Evolutionary conservation across 2,329 filamentous ascomycete genomes (phyloP), one percentile per base, ranked within the genome.

Genomic region (Apiospora saccharicola): DNA sequence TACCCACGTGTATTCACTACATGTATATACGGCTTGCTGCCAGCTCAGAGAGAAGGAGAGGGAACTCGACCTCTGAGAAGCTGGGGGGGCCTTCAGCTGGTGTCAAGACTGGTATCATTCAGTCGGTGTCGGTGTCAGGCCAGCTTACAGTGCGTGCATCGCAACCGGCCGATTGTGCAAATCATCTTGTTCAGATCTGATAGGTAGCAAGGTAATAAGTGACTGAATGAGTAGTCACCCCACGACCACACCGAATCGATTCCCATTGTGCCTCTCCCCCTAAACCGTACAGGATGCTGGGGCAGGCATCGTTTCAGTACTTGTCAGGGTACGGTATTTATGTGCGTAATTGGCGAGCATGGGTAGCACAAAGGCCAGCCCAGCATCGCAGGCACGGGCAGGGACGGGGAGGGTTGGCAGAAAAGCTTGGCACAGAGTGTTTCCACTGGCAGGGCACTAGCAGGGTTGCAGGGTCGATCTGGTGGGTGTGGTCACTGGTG

Each of bases 341-440:
- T 51, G 41, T 41, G 44, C 26, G 30, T 34, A 69, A 30, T 68
- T 43, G 22, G 26, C 30, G 24, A 57, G 4, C n/a, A 16, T 19
- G 26, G 30, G 69, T 53, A 53, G 47, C 46, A 70, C 49, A n/a
- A 53, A 51, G 24, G 43, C 43, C 34, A 43, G 46, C 69, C 47
- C 30, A n/a, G 4, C 30, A 30, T 5, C 24, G 19, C 46, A 8
- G 70, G 61, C 44, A 47, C 16, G 44, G 57, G 16, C 30, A 22
- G 67, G 37, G 37, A 41, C 37, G 37, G 37, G 8, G 49, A 41
- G 70, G 69, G 30, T 74, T 75, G 72, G 72, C 76, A 75, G 71
- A 47, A 76, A 77, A 77, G 75, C 75, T 77, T 77, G 74, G 75
- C 74, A 71, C 30, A 70, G 43, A 73, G 71, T 73, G 41, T 67